Conservation (phyloP, 306 rosid genomes). For the Betula pendula region DNA sequence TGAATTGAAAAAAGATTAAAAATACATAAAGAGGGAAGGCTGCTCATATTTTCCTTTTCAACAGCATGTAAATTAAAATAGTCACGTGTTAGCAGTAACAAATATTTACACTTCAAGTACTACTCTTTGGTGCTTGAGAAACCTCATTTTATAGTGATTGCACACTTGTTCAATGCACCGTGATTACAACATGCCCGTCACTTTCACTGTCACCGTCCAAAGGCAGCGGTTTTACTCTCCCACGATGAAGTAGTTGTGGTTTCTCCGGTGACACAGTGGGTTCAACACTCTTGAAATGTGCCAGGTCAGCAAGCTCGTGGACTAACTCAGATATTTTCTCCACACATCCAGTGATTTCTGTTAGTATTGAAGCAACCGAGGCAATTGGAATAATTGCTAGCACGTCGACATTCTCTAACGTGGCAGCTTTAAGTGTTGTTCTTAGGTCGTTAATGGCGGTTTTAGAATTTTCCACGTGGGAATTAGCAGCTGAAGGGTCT, state of each 20-base stretch:
- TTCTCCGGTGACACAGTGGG: conserved; percentile 54
- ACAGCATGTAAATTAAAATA: not conserved
- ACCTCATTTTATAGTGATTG: conserved; percentile 32
- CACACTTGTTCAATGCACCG: conserved; percentile 28
- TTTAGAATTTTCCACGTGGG: conserved; percentile 54
- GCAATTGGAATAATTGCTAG: conserved; percentile 56
- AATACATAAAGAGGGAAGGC: conserved; percentile 23
- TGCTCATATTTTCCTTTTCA: conserved; percentile 24
- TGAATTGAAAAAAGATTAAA: not conserved
- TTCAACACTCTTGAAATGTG: conserved; percentile 52
- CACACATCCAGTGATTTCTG: conserved; percentile 60
- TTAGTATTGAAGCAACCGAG: conserved; percentile 59
- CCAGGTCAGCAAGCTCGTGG: conserved; percentile 62
- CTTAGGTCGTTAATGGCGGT: conserved; percentile 59
- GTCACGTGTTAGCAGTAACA: conserved; percentile 25
- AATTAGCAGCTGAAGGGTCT: conserved; percentile 40
- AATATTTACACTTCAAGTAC: conserved; percentile 31
- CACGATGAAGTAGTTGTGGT: conserved; percentile 64
- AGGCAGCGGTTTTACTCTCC: conserved; percentile 57
- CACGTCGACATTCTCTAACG: conserved; percentile 45
- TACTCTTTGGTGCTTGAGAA: conserved; percentile 23
- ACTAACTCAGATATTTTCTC: conserved; percentile 62
- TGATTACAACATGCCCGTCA: conserved; percentile 49
- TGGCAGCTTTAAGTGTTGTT: conserved; percentile 38
- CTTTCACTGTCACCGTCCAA: conserved; percentile 28